Evolutionary conservation across 352 stramenopile genomes (phyloP), one percentile per base, ranked within the genome.

Genomic region (Pythium chondricola): DNA sequence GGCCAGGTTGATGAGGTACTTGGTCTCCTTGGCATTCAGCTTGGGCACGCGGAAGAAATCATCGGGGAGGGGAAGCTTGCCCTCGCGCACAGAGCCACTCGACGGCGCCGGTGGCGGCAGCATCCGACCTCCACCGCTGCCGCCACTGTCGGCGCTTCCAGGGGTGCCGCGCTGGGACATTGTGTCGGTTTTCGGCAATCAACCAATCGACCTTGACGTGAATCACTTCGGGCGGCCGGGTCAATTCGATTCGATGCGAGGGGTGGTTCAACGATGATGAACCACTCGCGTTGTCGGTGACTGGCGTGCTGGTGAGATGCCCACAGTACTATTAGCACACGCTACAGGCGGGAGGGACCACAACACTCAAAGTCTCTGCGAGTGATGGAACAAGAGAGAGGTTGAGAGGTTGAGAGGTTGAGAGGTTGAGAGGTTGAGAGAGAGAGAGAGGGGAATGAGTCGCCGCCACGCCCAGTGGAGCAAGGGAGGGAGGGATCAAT

Each of bases 21-120:
- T 77, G 26, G 54, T 71, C 45, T 89, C 82, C 43, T 83, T 85
- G 13, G 11, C 18, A 56, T 65, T 88, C 17, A 93, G 63, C 36
- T 65, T 47, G 24, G 81, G 78, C 31, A 69, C 63, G 6, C 65
- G 53, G 60, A 93, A 93, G 44, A 74, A 90, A 52, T 85, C 69
- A 36, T 83, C 69, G 0, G 81, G 64, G 14, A 93, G 50, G 20
- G 81, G 81, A 40, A 93, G 55, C 35, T 68, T 72, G 14, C 68
- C 52, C 4, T 56, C 50, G 39, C 39, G 40, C 22, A 16, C 24
- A 8, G 5, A 7, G 38, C 40, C 24, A 2, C 13, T n/a, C 9
- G 26, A 17, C 6, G 30, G 9, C 32, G 21, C 39, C 5, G 14
- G 35, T 0, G 25, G 4, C 10, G 31, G 11, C 18, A 26, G 17